These are phyloP conservation scores for Galium porrigens DNA, from an alignment of 305 asterid species.

Conservation along the genomic window DNA sequence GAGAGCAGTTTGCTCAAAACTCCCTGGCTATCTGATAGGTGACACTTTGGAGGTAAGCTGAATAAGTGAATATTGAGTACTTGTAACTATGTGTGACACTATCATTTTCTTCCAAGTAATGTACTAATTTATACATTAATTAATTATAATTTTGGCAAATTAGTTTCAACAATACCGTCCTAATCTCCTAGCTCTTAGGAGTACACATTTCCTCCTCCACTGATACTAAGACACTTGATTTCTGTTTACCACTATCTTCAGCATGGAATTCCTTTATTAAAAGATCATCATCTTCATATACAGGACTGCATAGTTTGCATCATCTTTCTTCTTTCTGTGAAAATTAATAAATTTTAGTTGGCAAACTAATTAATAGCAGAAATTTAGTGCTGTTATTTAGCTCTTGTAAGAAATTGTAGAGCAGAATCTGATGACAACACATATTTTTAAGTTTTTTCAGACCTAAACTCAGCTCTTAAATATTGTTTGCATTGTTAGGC, in stretches of 20 bases:
- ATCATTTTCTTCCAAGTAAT: not conserved
- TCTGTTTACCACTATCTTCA: too few species aligned
- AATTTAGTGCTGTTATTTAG: too few species aligned
- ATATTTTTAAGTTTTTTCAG: too few species aligned
- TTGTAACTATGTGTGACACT: slow-evolving; percentile 2
- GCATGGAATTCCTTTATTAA: too few species aligned
- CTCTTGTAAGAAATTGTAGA: too few species aligned
- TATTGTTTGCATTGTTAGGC: slow-evolving; percentile 38
- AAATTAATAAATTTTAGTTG: too few species aligned
- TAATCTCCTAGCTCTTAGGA: not conserved
- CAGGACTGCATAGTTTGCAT: not conserved
- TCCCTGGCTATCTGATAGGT: slow-evolving; percentile 67
- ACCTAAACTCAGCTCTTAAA: not conserved
- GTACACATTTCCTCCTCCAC: not conserved
- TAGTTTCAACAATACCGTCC: too few species aligned
- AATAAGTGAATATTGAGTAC: not conserved
- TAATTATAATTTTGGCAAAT: not conserved
- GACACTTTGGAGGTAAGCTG: slow-evolving; percentile 69
- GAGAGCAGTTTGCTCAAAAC: slow-evolving; percentile 48
- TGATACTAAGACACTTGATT: too few species aligned
- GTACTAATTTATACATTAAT: not conserved
- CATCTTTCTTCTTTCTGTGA: too few species aligned
- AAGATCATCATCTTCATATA: too few species aligned
- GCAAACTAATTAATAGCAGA: too few species aligned
- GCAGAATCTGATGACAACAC: too few species aligned